Percentiles rank a stretch among this genome's conserved stretches.
These are phyloP conservation scores for Aspergillus hortae DNA, from an alignment of 2,329 filamentous ascomycete species.

Conservation along the genomic window DNA sequence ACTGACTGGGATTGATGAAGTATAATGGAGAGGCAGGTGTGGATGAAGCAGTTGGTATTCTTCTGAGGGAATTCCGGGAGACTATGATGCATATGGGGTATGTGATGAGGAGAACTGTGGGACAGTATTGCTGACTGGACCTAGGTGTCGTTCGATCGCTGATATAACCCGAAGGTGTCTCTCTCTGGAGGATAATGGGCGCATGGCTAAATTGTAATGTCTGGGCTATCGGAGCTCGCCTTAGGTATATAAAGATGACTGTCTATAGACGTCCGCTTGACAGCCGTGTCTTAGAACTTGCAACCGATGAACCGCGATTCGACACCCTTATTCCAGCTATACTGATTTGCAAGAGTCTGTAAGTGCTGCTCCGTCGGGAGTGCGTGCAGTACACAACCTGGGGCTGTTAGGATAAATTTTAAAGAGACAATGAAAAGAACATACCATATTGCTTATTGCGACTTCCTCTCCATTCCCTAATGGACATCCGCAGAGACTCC, in stretches of 20 bases:
- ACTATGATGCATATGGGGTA: slow-evolving; percentile 22
- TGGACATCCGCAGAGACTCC: not conserved
- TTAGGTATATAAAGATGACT: not conserved
- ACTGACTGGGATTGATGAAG: not conserved
- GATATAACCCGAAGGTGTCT: not conserved
- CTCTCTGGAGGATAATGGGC: not conserved
- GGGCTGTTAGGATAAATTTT: not conserved
- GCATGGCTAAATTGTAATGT: not conserved
- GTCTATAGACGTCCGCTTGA: not conserved
- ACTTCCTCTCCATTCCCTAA: not conserved
- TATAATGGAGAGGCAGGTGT: slow-evolving; percentile 24
- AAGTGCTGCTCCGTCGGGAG: not conserved
- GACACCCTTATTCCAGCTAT: not conserved
- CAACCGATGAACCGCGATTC: not conserved
- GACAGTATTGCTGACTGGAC: not conserved
- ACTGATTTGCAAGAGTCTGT: not conserved
- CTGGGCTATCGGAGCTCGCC: not conserved
- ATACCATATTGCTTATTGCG: not conserved
- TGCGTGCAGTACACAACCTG: not conserved
- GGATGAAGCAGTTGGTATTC: slow-evolving; percentile 23
- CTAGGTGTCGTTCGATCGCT: slow-evolving; percentile 1
- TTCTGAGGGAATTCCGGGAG: slow-evolving; percentile 20
- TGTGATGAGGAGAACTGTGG: not conserved
- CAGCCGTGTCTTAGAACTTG: not conserved
- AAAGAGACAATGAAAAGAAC: not conserved